Conservation (phyloP, 2,329 filamentous ascomycete genomes). For the Byssoonygena ceratinophila region DNA sequence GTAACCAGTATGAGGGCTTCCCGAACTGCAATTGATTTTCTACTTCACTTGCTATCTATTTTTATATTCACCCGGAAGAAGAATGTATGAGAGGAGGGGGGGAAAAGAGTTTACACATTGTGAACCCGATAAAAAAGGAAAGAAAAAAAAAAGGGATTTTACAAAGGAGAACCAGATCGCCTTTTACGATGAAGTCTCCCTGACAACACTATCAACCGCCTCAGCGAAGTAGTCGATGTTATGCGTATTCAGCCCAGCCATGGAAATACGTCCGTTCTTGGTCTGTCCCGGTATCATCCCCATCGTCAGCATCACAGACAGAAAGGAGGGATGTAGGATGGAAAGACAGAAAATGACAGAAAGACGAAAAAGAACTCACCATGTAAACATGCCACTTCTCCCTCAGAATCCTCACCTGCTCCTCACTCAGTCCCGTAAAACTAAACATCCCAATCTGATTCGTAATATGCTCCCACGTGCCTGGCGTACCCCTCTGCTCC, state of each 20-base stretch:
- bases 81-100: too few species aligned
- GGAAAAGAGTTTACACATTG: not conserved
- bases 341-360: too few species aligned
- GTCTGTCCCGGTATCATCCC: slow-evolving; percentile 42
- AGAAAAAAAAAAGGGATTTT: not conserved
- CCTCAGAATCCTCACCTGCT: slow-evolving; percentile 39
- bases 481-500: slow-evolving; percentile 74
- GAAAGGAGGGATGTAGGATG: too few species aligned
- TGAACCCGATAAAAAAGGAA: not conserved
- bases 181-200: slow-evolving; percentile 23
- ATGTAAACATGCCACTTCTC: slow-evolving; percentile 44
- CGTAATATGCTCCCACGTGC: slow-evolving; percentile 93
- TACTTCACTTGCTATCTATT: too few species aligned
- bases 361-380: slow-evolving; percentile 24
- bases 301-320: too few species aligned
- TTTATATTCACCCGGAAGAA: too few species aligned
- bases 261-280: slow-evolving; percentile 95
- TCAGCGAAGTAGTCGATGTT: slow-evolving; percentile 91
- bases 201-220: slow-evolving; percentile 74
- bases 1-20: too few species aligned
- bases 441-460: slow-evolving; percentile 99
- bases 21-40: not conserved
- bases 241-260: slow-evolving; percentile 89
- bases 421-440: slow-evolving; percentile 51
- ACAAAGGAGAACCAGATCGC: not conserved